Evolutionary conservation across 192 early-diverging fungal genomes (phyloP).

Genomic region (Entomortierella lignicola): DNA sequence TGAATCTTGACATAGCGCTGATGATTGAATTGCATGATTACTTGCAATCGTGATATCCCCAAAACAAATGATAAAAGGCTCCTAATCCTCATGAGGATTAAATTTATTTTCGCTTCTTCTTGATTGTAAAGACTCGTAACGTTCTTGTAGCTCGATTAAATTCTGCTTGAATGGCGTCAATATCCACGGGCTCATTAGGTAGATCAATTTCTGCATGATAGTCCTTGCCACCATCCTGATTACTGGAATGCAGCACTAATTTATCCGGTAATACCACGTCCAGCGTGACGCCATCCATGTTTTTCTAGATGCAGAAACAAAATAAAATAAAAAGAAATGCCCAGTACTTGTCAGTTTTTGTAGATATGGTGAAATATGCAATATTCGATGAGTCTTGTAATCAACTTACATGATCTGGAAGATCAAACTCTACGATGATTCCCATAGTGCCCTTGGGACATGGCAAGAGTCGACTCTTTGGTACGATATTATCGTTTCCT

Average conservation of each 20-base stretch:
- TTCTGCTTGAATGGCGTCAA: slow-evolving; percentile 28
- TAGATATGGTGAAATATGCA: background rate
- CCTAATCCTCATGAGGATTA: no score
- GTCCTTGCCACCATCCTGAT: slow-evolving; percentile 40
- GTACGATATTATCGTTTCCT: slow-evolving; percentile 35
- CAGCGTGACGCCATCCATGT: slow-evolving; percentile 31
- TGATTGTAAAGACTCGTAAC: slow-evolving; percentile 28
- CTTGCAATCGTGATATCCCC: no score
- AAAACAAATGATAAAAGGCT: no score
- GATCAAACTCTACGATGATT: slow-evolving; percentile 41
- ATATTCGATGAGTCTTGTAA: background rate
- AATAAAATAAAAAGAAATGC: background rate
- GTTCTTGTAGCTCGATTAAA: slow-evolving; percentile 18
- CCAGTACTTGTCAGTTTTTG: no score
- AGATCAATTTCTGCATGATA: slow-evolving; percentile 46
- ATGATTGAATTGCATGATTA: no score
- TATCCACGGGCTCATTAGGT: slow-evolving; percentile 37
- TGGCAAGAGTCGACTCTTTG: slow-evolving; percentile 13
- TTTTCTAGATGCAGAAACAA: slow-evolving; percentile 1
- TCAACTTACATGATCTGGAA: slow-evolving; percentile 39
- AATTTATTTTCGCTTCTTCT: slow-evolving; percentile 36
- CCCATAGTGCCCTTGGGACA: slow-evolving; percentile 44
- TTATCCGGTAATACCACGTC: slow-evolving; percentile 39
- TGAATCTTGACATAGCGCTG: no score
- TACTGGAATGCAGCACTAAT: slow-evolving; percentile 31